Conservation (phyloP, 1,139 yeast genomes). For the Lodderomyces elongisporus region DNA sequence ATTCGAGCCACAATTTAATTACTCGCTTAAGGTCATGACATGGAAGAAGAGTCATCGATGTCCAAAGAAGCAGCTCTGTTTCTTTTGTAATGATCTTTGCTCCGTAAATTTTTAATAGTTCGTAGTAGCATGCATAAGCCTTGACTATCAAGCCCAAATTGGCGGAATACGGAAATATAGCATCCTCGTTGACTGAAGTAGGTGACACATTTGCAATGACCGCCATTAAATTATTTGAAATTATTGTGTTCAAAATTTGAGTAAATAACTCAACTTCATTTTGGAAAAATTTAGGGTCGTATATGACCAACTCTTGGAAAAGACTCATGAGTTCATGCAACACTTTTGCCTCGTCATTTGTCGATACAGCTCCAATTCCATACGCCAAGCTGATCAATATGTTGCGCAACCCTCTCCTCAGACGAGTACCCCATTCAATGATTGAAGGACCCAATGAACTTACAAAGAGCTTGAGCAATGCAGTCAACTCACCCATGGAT, state of each 20-base stretch:
- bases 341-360: slow-evolving; percentile 25
- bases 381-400: slow-evolving; percentile 27
- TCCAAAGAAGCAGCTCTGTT: slow-evolving; percentile 38
- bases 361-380: slow-evolving; percentile 31
- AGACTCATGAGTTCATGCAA: slow-evolving; percentile 24
- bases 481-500: slow-evolving; percentile 21
- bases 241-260: slow-evolving; percentile 27
- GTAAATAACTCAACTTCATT: slow-evolving; percentile 29
- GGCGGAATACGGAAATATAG: slow-evolving; percentile 38
- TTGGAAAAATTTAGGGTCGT: slow-evolving; percentile 33
- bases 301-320: slow-evolving; percentile 38
- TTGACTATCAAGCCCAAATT: slow-evolving; percentile 31
- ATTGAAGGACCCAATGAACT: slow-evolving; percentile 40
- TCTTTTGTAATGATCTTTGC: slow-evolving; percentile 30
- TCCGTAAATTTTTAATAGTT: slow-evolving; percentile 37
- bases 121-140: slow-evolving; percentile 39
- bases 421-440: slow-evolving; percentile 18
- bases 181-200: slow-evolving; percentile 30
- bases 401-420: slow-evolving; percentile 23
- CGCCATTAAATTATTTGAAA: slow-evolving; percentile 34
- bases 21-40: slow-evolving; percentile 32
- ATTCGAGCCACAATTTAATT: slow-evolving; percentile 38
- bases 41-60: slow-evolving; percentile 40
- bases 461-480: slow-evolving; percentile 27
- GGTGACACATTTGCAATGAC: slow-evolving; percentile 32